A percentile compares a stretch with the other conserved stretches of the same genome.
Evolutionary conservation across 768 basidiomycete species (phyloP).

Genomic region (Phanerochaete carnosa): DNA sequence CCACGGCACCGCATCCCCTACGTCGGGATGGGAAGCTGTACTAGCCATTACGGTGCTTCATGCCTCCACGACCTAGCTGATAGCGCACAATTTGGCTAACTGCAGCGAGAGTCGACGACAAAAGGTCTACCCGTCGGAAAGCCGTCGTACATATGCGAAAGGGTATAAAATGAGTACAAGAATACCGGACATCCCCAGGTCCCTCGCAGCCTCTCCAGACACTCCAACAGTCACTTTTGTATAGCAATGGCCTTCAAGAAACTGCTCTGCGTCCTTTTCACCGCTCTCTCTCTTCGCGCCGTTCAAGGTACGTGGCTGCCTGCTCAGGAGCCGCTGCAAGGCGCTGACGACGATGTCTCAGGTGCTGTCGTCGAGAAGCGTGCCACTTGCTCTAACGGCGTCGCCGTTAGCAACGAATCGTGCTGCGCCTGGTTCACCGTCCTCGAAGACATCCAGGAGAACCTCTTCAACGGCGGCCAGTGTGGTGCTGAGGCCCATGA

Average conservation of each 20-base stretch:
- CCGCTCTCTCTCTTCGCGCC: conserved; percentile 1
- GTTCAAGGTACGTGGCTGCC: neutral
- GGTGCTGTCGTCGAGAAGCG: conserved; percentile 5
- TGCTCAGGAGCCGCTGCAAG: neutral
- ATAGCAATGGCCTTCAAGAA: conserved; percentile 6
- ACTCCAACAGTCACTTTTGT: neutral
- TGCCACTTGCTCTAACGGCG: conserved; percentile 27
- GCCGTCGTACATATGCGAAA: neutral
- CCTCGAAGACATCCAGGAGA: conserved; percentile 26
- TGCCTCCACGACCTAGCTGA: neutral
- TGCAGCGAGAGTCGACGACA: neutral
- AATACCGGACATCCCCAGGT: neutral
- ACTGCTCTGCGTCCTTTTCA: neutral
- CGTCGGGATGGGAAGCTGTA: neutral
- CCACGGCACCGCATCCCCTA: neutral
- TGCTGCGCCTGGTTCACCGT: conserved; percentile 30
- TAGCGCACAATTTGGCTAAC: neutral
- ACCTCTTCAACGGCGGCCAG: conserved; percentile 23
- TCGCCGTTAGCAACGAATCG: conserved; percentile 23
- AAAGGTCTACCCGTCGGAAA: neutral
- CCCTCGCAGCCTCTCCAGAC: neutral
- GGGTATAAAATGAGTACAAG: neutral
- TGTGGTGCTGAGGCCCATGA: conserved; percentile 29
- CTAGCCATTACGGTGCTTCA: neutral
- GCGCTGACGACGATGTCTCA: neutral